Base-by-base conservation (phyloP, 352 stramenopile species). In the Phytophthora hibernalis region DNA sequence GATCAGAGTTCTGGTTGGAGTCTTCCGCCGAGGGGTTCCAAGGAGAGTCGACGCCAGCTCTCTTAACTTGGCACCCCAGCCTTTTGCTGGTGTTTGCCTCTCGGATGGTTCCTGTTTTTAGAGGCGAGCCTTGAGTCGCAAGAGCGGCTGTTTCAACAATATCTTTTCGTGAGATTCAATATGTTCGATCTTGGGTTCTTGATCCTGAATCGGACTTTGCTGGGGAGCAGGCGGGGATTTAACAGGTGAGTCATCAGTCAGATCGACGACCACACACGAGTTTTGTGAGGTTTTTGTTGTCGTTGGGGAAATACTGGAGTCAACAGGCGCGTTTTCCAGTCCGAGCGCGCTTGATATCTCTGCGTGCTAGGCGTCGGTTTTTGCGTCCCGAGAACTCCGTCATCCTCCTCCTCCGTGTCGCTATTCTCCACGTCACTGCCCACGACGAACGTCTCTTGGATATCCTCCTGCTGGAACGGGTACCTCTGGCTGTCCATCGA, bases 391-490 rank as follows among this genome's bases (percentile, higher is more conserved):
- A 61, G n/a, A 24, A 6, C 12, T 7, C 18, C 22, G 5, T 49
- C 26, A 9, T 64, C 44, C 40, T 77, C 70, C 20, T 64, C 57
- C 21, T 71, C 74, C 43, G 71, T 62, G 13, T 80, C 80, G 26
- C 70, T 85, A 21, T 70, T 85, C 30, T 90, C 82, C 4, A 72
- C 66, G 47, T 87, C 83, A 26, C 70, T 83, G 47, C 54, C 83
- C 22, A 53, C 64, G 11, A 87, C 60, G 56, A 90, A 90, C 1
- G 79, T 80, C 35, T 85, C 55, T 56, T 58, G 60, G 30, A 90
- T 76, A 54, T 87, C 73, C 24, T 89, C 80, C 33, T 80, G 54
- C 50, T 79, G 70, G 61, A 87, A 91, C 35, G 68, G 65, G 33
- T 61, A 78, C 11, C 61, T 73, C 52, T 83, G 68, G 21, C 54